Conservation (phyloP, 2,329 filamentous ascomycete species). For the Fusarium sp. region DNA sequence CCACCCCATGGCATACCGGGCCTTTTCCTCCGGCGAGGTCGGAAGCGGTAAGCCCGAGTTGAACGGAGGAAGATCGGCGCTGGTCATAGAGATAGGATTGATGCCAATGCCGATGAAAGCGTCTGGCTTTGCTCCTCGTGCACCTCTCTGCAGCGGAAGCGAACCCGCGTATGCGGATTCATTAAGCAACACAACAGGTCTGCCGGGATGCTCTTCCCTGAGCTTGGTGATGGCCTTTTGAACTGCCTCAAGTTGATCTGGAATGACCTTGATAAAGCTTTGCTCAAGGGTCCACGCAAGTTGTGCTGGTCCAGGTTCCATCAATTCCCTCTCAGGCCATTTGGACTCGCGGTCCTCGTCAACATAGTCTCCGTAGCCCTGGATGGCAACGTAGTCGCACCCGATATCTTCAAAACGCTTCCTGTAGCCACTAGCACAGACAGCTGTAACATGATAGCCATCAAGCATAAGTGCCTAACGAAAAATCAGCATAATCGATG, state of each 20-base stretch:
- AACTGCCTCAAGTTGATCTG: conserved; percentile 6
- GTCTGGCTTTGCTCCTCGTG: not conserved
- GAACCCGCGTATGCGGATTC: conserved; percentile 7
- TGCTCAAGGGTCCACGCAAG: conserved; percentile 9
- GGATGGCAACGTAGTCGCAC: conserved; percentile 3
- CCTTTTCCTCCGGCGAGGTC: not conserved
- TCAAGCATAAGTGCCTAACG: not conserved
- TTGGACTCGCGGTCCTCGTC: conserved; percentile 11
- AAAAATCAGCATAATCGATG: not conserved
- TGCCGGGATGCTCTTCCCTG: not conserved
- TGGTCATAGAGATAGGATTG: conserved; percentile 8
- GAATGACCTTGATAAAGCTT: conserved; percentile 14
- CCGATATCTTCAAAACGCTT: conserved; percentile 9
- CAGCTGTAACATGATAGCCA: conserved; percentile 11
- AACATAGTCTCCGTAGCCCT: conserved; percentile 18
- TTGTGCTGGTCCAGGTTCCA: conserved; percentile 4
- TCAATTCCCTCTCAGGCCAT: conserved; percentile 3
- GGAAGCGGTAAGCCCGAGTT: not conserved
- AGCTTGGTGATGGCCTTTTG: not conserved
- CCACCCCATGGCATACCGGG: not conserved
- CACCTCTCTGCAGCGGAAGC: not conserved
- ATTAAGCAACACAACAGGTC: conserved; percentile 3
- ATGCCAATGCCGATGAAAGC: conserved; percentile 10
- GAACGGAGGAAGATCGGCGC: conserved; percentile 2
- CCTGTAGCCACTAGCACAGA: conserved; percentile 8